These are phyloP conservation scores for Penicillium soppii DNA, from an alignment of 495 filamentous ascomycete genomes.

Conservation along the genomic window DNA sequence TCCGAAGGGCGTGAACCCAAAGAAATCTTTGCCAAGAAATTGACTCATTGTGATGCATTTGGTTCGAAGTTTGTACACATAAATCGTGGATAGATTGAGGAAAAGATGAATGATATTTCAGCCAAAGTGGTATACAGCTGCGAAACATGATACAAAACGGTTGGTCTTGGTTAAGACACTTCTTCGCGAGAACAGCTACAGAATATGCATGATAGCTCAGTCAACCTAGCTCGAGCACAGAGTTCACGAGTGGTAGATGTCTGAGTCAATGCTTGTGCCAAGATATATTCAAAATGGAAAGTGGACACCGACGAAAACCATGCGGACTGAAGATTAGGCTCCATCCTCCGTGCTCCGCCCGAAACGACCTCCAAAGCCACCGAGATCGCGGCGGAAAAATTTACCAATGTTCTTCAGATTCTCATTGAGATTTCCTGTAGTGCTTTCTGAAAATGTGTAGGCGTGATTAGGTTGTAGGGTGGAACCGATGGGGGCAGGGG, in stretches of 20 bases:
- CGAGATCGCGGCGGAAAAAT: slow-evolving; percentile 89
- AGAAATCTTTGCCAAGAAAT: background rate
- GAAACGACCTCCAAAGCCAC: slow-evolving; percentile 77
- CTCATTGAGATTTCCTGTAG: slow-evolving; percentile 72
- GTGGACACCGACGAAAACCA: background rate
- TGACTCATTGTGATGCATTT: background rate
- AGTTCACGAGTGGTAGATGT: slow-evolving; percentile 3
- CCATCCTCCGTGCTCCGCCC: slow-evolving; percentile 43
- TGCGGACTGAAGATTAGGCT: background rate
- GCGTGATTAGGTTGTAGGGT: slow-evolving; percentile 16
- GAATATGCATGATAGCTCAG: background rate
- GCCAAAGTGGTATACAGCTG: slow-evolving; percentile 3
- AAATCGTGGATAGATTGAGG: background rate
- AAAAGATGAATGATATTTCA: background rate
- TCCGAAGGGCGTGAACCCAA: background rate
- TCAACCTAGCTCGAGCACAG: background rate
- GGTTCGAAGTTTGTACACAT: background rate
- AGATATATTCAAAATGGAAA: background rate
- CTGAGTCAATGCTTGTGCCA: background rate
- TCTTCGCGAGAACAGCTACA: background rate
- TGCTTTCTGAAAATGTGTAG: slow-evolving; percentile 23
- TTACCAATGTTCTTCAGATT: slow-evolving; percentile 94
- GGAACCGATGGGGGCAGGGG: slow-evolving; percentile 16
- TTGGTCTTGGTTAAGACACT: background rate
- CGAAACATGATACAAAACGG: background rate